Percentiles rank a stretch among this genome's conserved stretches.
These are phyloP conservation scores for Trypethelium eluteriae DNA, from an alignment of 495 filamentous ascomycete species.

Conservation along the genomic window DNA sequence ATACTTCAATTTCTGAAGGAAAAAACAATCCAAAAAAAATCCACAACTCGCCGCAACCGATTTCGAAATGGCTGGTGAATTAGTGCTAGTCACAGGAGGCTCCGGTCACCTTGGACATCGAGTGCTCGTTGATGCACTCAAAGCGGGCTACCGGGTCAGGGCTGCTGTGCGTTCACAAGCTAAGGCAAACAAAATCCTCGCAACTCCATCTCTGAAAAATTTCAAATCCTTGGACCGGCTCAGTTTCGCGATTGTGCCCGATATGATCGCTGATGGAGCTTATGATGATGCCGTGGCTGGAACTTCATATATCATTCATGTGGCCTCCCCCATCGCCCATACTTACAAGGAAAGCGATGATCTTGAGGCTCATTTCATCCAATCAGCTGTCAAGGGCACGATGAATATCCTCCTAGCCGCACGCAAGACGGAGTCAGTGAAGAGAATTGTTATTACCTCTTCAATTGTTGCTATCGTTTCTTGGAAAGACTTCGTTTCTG, in stretches of 20 bases:
- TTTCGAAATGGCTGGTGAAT: conserved; percentile 17
- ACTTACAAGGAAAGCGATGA: conserved; percentile 19
- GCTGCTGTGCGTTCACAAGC: conserved; percentile 40
- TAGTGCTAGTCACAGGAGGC: conserved; percentile 35
- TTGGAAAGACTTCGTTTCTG: conserved; percentile 3
- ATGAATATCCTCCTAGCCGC: conserved; percentile 38
- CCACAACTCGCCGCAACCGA: neutral
- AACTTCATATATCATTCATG: conserved; percentile 45
- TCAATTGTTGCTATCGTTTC: conserved; percentile 36
- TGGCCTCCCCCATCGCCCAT: conserved; percentile 41
- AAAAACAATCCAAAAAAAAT: neutral
- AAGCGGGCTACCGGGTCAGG: conserved; percentile 35
- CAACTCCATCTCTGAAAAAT: conserved; percentile 20
- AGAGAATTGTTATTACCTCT: conserved; percentile 40
- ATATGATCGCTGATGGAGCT: conserved; percentile 39
- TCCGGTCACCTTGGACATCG: conserved; percentile 36
- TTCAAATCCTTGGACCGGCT: conserved; percentile 30
- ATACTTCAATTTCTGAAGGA: neutral
- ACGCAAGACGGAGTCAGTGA: conserved; percentile 28
- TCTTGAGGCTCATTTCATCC: conserved; percentile 28
- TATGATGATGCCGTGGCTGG: conserved; percentile 43
- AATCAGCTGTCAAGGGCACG: conserved; percentile 37
- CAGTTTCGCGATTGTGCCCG: conserved; percentile 41
- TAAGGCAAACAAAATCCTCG: conserved; percentile 22
- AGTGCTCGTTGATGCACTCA: conserved; percentile 27